Evolutionary conservation across 1,139 yeast genomes (phyloP).

Genomic region (Candida sp.): DNA sequence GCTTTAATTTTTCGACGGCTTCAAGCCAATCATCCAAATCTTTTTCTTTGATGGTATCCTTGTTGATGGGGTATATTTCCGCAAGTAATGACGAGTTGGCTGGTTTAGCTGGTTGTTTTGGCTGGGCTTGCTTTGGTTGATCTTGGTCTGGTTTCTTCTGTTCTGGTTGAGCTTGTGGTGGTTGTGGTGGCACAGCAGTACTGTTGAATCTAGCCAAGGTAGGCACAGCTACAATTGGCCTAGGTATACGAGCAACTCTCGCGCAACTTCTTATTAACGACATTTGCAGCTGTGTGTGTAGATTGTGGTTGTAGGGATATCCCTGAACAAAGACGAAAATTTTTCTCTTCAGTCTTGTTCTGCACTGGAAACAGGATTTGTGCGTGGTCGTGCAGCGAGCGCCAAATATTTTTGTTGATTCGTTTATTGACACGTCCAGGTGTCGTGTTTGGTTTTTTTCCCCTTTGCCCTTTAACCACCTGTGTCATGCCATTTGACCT

Average conservation of each 20-base stretch:
- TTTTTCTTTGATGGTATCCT: conserved; percentile 47
- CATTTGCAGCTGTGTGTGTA: conserved; percentile 1
- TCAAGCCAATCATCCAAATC: conserved; percentile 71
- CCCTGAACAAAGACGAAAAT: conserved; percentile 2
- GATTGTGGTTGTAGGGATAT: too few species aligned
- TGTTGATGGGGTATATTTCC: conserved; percentile 42
- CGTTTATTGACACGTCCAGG: background rate
- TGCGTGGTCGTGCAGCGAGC: too few species aligned
- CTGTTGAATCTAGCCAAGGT: conserved; percentile 8
- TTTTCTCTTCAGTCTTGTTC: conserved; percentile 4
- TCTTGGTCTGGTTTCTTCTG: conserved; percentile 1
- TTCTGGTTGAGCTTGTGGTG: background rate
- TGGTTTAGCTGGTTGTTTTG: background rate
- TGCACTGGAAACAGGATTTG: too few species aligned
- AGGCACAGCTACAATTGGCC: background rate
- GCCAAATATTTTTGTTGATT: too few species aligned
- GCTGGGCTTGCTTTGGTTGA: background rate
- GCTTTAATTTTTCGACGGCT: conserved; percentile 60
- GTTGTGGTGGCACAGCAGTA: conserved; percentile 1
- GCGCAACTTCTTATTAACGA: conserved; percentile 17
- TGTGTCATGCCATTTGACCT: conserved; percentile 2
- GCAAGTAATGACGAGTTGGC: conserved; percentile 9
- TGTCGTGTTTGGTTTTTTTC: background rate
- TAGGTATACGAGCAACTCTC: conserved; percentile 12
- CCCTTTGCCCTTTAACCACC: background rate